These are phyloP conservation scores for Mortierella antarctica DNA, from an alignment of 192 early-diverging fungal genomes.

Conservation along the genomic window DNA sequence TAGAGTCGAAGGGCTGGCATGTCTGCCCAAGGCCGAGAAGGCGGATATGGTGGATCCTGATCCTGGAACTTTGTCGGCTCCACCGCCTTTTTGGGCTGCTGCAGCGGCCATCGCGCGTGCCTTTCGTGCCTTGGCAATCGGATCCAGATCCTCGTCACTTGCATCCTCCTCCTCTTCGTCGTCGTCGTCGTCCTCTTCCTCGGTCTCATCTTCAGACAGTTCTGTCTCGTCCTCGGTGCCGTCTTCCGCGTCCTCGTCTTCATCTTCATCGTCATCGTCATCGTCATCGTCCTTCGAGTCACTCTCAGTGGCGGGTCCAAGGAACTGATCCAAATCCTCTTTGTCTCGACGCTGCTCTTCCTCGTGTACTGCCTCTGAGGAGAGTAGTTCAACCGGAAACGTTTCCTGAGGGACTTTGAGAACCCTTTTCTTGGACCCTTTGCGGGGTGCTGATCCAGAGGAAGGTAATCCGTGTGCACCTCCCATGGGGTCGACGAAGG, in stretches of 20 bases:
- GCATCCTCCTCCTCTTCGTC: constrained; percentile 11
- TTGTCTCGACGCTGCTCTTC: constrained; percentile 25
- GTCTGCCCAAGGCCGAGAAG: constrained; percentile 32
- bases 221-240: constrained; percentile 1
- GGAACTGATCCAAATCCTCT: constrained; percentile 34
- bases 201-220: constrained; percentile 9
- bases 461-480: too few species aligned
- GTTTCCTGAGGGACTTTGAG: too few species aligned
- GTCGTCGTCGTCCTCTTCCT: neutral
- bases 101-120: constrained; percentile 21
- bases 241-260: constrained; percentile 12
- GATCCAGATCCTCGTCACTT: constrained; percentile 38
- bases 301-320: constrained; percentile 35
- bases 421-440: too few species aligned
- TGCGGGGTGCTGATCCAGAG: too few species aligned
- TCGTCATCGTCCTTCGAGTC: constrained; percentile 24
- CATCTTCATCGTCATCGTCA: constrained; percentile 7
- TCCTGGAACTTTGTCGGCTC: neutral
- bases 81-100: neutral
- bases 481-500: neutral
- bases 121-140: constrained; percentile 37
- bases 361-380: neutral
- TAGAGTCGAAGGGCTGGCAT: constrained; percentile 16
- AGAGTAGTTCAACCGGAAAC: too few species aligned
- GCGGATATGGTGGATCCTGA: constrained; percentile 33